Evolutionary conservation across 2,329 filamentous ascomycete genomes (phyloP).

Genomic region (Neopestalotiopsis sp.): DNA sequence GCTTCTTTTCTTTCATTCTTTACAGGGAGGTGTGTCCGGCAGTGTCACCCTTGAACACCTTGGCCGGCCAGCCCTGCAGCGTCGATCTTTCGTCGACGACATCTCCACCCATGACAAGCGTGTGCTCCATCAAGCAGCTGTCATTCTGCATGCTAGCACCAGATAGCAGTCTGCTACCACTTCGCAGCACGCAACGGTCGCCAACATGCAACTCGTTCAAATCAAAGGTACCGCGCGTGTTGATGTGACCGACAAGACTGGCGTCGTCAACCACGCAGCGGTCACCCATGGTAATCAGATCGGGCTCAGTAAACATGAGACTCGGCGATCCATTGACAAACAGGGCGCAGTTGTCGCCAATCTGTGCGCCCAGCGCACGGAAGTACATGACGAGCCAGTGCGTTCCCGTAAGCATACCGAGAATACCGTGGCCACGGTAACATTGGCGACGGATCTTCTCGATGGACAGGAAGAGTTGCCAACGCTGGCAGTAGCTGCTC

Average conservation of each 20-base stretch:
- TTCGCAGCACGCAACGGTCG: slow-evolving; percentile 55
- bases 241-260: slow-evolving; percentile 60
- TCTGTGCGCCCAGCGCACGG: slow-evolving; percentile 55
- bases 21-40: slow-evolving; percentile 4
- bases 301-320: slow-evolving; percentile 62
- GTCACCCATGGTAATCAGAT: slow-evolving; percentile 58
- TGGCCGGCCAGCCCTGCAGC: slow-evolving; percentile 61
- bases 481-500: slow-evolving; percentile 60
- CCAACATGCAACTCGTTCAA: slow-evolving; percentile 57
- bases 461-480: slow-evolving; percentile 59
- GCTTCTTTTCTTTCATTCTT: not conserved
- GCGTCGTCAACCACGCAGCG: slow-evolving; percentile 60
- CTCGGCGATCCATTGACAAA: slow-evolving; percentile 58
- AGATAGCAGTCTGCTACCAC: slow-evolving; percentile 55
- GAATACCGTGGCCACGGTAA: slow-evolving; percentile 54
- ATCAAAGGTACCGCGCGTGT: slow-evolving; percentile 61
- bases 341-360: slow-evolving; percentile 59
- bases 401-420: slow-evolving; percentile 58
- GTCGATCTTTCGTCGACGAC: slow-evolving; percentile 54
- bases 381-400: slow-evolving; percentile 59
- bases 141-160: slow-evolving; percentile 59
- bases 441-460: slow-evolving; percentile 56
- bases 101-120: slow-evolving; percentile 61
- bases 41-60: slow-evolving; percentile 26
- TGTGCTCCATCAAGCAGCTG: slow-evolving; percentile 61